Evolutionary conservation across 257 asterid species (phyloP).

Genomic region (Agastache rugosa): DNA sequence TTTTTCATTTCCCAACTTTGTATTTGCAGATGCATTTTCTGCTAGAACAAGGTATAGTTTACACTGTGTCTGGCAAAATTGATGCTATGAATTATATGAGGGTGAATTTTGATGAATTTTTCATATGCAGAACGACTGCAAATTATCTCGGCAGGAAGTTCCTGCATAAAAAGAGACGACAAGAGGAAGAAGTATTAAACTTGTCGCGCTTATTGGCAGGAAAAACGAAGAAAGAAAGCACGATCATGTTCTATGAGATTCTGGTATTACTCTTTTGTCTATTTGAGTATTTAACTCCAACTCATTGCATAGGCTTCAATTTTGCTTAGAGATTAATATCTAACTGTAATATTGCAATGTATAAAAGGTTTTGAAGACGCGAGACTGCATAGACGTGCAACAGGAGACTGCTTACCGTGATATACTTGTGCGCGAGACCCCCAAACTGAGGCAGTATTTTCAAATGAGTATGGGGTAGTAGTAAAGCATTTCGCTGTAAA

Average conservation of each 20-base stretch:
- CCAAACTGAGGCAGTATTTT: conserved; percentile 44
- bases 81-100: background rate
- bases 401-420: conserved; percentile 65
- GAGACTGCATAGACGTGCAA: conserved; percentile 60
- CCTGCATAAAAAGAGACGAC: conserved; percentile 41
- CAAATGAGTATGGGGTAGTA: background rate
- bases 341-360: background rate
- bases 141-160: conserved; percentile 54
- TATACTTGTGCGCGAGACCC: conserved; percentile 52
- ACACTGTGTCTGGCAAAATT: background rate
- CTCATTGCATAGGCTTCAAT: background rate
- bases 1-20: conserved; percentile 11
- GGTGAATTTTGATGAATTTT: conserved; percentile 10
- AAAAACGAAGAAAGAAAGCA: conserved; percentile 67
- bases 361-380: conserved; percentile 70
- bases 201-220: conserved; percentile 50
- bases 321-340: background rate
- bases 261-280: conserved; percentile 56
- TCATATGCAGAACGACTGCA: conserved; percentile 54
- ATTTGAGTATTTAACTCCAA: background rate
- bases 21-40: conserved; percentile 56
- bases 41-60: conserved; percentile 68
- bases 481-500: background rate
- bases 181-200: conserved; percentile 49
- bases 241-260: conserved; percentile 72